Evolutionary conservation across 345 rosid species (phyloP).

Genomic region (Draba incana): DNA sequence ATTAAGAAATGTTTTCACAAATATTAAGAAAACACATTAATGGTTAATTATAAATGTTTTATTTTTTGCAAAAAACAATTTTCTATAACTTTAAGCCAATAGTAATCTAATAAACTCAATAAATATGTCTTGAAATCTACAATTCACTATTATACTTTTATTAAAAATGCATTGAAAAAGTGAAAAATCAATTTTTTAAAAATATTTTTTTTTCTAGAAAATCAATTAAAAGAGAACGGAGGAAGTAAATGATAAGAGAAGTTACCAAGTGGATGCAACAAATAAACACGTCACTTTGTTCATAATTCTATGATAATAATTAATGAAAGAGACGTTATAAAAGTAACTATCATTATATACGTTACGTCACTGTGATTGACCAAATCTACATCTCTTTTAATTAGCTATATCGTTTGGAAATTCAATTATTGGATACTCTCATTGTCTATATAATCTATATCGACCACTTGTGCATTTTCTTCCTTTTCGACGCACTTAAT

Average conservation of each 20-base stretch:
- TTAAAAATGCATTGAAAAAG: too few relatives aligned
- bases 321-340: slow-evolving; percentile 23
- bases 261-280: slow-evolving; percentile 15
- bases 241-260: background rate
- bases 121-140: too few relatives aligned
- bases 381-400: slow-evolving; percentile 24
- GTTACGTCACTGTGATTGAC: slow-evolving; percentile 31
- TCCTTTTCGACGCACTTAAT: slow-evolving; percentile 22
- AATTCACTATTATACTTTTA: too few relatives aligned
- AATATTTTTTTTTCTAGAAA: too few relatives aligned
- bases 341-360: slow-evolving; percentile 6
- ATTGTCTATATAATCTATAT: slow-evolving; percentile 20
- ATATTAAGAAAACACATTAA: too few relatives aligned
- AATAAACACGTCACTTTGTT: slow-evolving; percentile 1
- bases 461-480: slow-evolving; percentile 26
- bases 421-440: slow-evolving; percentile 38
- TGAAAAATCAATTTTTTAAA: too few relatives aligned
- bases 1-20: too few relatives aligned
- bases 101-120: too few relatives aligned
- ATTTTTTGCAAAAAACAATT: too few relatives aligned
- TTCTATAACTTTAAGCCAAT: too few relatives aligned
- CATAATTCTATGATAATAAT: slow-evolving; percentile 20
- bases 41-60: too few relatives aligned
- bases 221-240: too few relatives aligned
- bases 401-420: slow-evolving; percentile 11